Evolutionary conservation across 2,329 filamentous ascomycete genomes (phyloP).

Genomic region (Neoascochyta sp.): DNA sequence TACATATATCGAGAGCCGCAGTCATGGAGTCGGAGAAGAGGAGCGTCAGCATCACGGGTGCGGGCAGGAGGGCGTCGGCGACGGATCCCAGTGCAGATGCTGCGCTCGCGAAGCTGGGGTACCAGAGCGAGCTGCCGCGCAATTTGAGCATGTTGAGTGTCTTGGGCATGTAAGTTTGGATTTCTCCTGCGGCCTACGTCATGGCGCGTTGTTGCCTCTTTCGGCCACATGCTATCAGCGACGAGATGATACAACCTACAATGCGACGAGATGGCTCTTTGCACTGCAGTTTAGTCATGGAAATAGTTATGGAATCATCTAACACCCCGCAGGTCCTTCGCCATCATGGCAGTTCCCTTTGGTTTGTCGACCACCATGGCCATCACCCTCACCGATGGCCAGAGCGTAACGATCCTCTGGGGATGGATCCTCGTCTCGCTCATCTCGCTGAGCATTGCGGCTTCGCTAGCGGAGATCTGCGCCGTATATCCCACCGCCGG

Average conservation of each 20-base stretch:
- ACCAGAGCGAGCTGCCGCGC: conserved; percentile 63
- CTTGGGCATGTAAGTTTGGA: conserved; percentile 52
- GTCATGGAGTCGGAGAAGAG: conserved; percentile 4
- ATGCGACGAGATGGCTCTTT: too few relatives aligned
- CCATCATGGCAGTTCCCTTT: conserved; percentile 70
- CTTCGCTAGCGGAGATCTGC: conserved; percentile 71
- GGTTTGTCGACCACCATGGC: conserved; percentile 66
- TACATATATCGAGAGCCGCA: too few relatives aligned
- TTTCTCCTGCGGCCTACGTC: too few relatives aligned
- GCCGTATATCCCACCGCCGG: conserved; percentile 72
- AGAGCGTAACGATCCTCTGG: conserved; percentile 66
- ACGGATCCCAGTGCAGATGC: conserved; percentile 52
- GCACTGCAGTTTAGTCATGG: too few relatives aligned
- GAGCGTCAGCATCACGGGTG: conserved; percentile 7
- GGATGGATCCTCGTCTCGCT: conserved; percentile 65
- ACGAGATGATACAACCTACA: too few relatives aligned
- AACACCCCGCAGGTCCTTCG: conserved; percentile 61
- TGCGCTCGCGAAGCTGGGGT: conserved; percentile 63
- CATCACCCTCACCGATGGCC: conserved; percentile 65
- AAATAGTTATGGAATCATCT: too few relatives aligned
- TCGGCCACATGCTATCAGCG: too few relatives aligned
- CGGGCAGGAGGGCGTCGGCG: conserved; percentile 13
- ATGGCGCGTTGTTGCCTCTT: too few relatives aligned
- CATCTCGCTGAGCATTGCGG: conserved; percentile 65
- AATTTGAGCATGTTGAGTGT: conserved; percentile 67